phyloP scores from a whole-genome alignment of 1,284 basidiomycete genomes.

The Pseudozyma flocculosa region DNA sequence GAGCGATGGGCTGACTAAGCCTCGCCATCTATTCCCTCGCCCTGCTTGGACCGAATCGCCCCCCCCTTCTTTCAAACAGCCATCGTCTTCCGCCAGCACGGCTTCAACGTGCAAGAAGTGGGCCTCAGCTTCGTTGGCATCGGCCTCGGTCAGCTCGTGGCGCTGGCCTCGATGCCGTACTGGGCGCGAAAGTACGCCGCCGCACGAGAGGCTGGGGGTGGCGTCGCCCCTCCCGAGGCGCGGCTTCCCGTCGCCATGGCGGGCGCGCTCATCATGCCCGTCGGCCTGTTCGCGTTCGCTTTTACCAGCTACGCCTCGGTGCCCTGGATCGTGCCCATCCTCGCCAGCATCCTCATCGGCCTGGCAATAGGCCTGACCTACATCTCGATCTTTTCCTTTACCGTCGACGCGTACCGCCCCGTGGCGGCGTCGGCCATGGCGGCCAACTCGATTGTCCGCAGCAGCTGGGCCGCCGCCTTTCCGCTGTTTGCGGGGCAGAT shows the following conservation, averaged over 20 bases:
- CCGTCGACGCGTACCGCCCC: conserved; percentile 28
- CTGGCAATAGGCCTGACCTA: conserved; percentile 35
- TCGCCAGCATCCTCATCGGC: conserved; percentile 29
- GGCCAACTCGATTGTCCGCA: conserved; percentile 36
- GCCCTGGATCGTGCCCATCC: conserved; percentile 42
- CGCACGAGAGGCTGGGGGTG: conserved; percentile 62
- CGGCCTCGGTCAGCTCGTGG: conserved; percentile 51
- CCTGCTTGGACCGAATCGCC: no score
- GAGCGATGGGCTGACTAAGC: no score
- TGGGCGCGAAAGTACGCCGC: conserved; percentile 59
- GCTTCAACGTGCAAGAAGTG: conserved; percentile 53
- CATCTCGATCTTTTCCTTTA: conserved; percentile 31
- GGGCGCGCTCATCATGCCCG: conserved; percentile 19
- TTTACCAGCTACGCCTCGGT: conserved; percentile 36
- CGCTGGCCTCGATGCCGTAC: conserved; percentile 60
- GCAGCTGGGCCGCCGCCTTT: conserved; percentile 20
- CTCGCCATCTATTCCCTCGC: no score
- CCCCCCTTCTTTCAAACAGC: no score
- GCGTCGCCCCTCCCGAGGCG: conserved; percentile 40
- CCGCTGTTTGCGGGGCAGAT: conserved; percentile 38
- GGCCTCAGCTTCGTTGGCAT: conserved; percentile 57
- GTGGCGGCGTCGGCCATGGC: conserved; percentile 44
- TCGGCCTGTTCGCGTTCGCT: conserved; percentile 45
- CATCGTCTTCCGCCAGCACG: conserved; percentile 56
- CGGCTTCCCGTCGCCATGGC: conserved; percentile 39